Conservation (phyloP, 1,284 basidiomycete species). For the Ceratobasidium sp. region DNA sequence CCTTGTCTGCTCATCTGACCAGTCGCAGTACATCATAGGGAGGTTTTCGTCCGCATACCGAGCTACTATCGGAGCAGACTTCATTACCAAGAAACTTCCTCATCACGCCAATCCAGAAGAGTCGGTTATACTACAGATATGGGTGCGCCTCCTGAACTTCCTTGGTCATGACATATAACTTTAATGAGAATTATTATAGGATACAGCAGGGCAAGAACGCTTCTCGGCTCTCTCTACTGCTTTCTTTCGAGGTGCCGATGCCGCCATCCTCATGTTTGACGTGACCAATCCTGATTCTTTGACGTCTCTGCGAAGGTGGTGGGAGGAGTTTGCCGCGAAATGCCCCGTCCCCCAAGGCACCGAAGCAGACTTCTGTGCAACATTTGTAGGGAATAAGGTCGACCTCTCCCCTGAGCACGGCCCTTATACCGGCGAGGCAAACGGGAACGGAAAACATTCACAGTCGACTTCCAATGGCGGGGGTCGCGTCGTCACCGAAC, state of each 20-base stretch:
- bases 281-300: conserved; percentile 72
- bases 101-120: conserved; percentile 66
- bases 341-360: conserved; percentile 69
- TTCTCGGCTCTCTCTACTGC: conserved; percentile 82
- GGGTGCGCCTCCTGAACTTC: conserved; percentile 62
- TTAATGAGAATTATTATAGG: conserved; percentile 56
- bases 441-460: conserved; percentile 31
- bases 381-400: conserved; percentile 83
- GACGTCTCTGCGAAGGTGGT: conserved; percentile 73
- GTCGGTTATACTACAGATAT: conserved; percentile 76
- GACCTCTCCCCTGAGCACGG: conserved; percentile 60
- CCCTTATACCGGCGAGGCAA: conserved; percentile 24
- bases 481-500: conserved; percentile 54
- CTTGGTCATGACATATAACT: neutral
- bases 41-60: conserved; percentile 78
- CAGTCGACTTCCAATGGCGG: conserved; percentile 43
- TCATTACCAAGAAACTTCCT: conserved; percentile 75
- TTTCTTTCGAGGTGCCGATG: conserved; percentile 85
- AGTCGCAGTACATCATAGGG: conserved; percentile 72
- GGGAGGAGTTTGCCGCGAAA: conserved; percentile 73
- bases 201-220: conserved; percentile 84
- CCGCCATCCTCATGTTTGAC: conserved; percentile 82
- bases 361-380: conserved; percentile 69
- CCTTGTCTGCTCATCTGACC: conserved; percentile 5
- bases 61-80: conserved; percentile 86